A percentile compares a stretch with the other conserved stretches of the same genome.
Conservation (phyloP, 441 rosid species). For the Raphanus hybrid region DNA sequence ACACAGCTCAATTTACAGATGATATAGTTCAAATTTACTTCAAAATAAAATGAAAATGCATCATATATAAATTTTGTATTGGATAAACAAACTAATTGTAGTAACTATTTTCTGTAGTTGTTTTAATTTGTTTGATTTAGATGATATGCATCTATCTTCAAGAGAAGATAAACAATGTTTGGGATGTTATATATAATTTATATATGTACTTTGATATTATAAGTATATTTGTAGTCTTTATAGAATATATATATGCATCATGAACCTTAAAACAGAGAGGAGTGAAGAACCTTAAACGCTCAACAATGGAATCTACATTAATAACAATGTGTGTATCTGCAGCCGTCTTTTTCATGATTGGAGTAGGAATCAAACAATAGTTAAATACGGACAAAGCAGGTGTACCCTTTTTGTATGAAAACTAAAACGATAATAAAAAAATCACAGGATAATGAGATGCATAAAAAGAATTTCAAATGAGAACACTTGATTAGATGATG, state of each 20-base stretch:
- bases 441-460: slow-evolving; percentile 23
- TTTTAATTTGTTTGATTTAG: slow-evolving; percentile 1
- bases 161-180: neutral
- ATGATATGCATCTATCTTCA: slow-evolving; percentile 5
- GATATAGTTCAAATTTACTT: neutral
- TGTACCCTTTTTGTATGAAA: slow-evolving; percentile 35
- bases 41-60: neutral
- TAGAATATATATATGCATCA: neutral
- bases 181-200: neutral
- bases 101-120: neutral
- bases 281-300: slow-evolving; percentile 14
- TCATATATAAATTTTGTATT: neutral
- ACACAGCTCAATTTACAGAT: neutral
- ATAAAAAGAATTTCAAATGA: slow-evolving; percentile 19
- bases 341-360: slow-evolving; percentile 40
- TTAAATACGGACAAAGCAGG: slow-evolving; percentile 43
- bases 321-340: slow-evolving; percentile 6
- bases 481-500: slow-evolving; percentile 31
- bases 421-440: slow-evolving; percentile 10
- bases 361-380: slow-evolving; percentile 40
- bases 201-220: neutral
- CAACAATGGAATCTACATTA: slow-evolving; percentile 3
- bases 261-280: slow-evolving; percentile 29
- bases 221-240: neutral
- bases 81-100: neutral